Percentiles rank a stretch among this genome's conserved stretches.
These are phyloP conservation scores for Chaetomium olivaceum DNA, from an alignment of 2,329 filamentous ascomycete genomes.

Conservation along the genomic window DNA sequence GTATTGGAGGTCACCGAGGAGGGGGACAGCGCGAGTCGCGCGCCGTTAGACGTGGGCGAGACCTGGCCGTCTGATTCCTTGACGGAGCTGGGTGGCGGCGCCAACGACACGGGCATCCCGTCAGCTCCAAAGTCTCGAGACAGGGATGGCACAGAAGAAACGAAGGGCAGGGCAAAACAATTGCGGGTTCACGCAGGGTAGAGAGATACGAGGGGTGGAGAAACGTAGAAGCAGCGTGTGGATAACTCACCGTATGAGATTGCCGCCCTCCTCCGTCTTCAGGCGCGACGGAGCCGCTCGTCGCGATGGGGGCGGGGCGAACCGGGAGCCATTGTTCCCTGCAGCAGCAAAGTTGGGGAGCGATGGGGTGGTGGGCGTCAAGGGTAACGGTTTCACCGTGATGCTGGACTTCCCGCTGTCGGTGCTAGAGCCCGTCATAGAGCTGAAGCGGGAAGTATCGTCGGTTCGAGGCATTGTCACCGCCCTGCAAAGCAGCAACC, in stretches of 20 bases:
- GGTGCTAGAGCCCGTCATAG: constrained; percentile 64
- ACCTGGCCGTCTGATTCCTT: constrained; percentile 45
- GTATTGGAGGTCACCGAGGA: constrained; percentile 47
- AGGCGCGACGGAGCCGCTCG: constrained; percentile 51
- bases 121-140: constrained; percentile 35
- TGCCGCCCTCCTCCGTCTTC: constrained; percentile 56
- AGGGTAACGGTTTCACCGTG: constrained; percentile 57
- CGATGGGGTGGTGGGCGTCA: constrained; percentile 29
- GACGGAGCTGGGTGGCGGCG: constrained; percentile 36
- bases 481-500: constrained; percentile 29
- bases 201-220: constrained; percentile 1
- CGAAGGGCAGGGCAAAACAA: constrained; percentile 22
- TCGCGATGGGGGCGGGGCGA: constrained; percentile 33
- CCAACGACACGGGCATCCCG: constrained; percentile 31
- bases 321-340: constrained; percentile 30
- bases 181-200: constrained; percentile 28
- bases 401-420: constrained; percentile 67
- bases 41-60: constrained; percentile 51
- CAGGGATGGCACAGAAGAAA: background rate
- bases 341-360: constrained; percentile 26
- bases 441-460: constrained; percentile 63
- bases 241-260: constrained; percentile 43
- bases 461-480: constrained; percentile 70
- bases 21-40: constrained; percentile 47
- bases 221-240: background rate